Evolutionary conservation across 169 alveolate genomes (phyloP), one percentile per base, ranked within the genome.

Genomic region (Fabrea salina): DNA sequence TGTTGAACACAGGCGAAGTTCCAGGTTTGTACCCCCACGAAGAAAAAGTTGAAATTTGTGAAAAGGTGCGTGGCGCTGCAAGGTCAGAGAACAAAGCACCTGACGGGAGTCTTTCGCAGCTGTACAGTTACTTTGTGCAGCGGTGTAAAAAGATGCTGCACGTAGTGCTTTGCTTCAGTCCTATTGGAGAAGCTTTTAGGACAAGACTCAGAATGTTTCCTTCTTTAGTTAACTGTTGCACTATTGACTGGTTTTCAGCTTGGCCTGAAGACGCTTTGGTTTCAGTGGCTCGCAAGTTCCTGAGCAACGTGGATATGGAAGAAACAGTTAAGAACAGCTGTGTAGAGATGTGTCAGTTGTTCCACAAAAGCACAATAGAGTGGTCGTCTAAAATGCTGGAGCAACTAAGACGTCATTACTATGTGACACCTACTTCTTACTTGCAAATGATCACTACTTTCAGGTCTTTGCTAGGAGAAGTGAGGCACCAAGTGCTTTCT

Each of bases 231-330:
- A 94, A 94, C 58, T 91, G 97, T 75, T 86, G 94, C 43, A 91
- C 96, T 43, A 92, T 96, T 72, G 97, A 94, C 82, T 94, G 97
- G 98, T 96, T 93, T 86, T 87, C 94, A 43, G 97, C 91, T 44
- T 96, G 98, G 98, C 98, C 98, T 5, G 85, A 90, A 50, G 97
- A 96, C 80, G 98, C 98, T 1, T 81, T 96, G 25, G 93, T 89
- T 30, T 86, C 95, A 32, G 97, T 96, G 1, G 98, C 98, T 5
- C 80, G 82, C 75, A 89, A 90, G 58, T 94, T 92, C 89, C 82
- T 94, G 49, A 82, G 74, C 51, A 88, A 90, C 49, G 84, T 87
- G 5, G 95, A 91, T 49, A 92, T 95, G 92, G 96, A 92, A 54
- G 88, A 82, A 41, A 85, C 91, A 57, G 91, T 90, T 0, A 80